Evolutionary conservation across 495 filamentous ascomycete species (phyloP).

Genomic region (Neurospora sp.): DNA sequence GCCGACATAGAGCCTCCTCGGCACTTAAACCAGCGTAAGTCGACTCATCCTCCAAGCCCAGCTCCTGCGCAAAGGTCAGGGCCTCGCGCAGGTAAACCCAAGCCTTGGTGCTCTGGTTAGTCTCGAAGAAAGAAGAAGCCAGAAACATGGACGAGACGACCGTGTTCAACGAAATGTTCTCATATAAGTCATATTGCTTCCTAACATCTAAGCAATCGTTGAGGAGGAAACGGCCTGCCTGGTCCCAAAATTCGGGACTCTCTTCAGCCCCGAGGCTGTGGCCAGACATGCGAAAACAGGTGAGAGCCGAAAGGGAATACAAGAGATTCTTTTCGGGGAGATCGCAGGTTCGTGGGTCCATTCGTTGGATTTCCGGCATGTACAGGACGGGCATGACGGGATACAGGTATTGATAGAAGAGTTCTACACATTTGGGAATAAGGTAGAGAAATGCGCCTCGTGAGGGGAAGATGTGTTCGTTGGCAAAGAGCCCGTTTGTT

Average conservation of each 20-base stretch:
- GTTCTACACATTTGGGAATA: slow-evolving; percentile 24
- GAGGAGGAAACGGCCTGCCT: slow-evolving; percentile 24
- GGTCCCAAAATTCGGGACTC: slow-evolving; percentile 20
- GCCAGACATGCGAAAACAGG: slow-evolving; percentile 27
- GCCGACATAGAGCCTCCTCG: slow-evolving; percentile 41
- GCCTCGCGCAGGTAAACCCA: slow-evolving; percentile 59
- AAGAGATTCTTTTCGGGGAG: slow-evolving; percentile 23
- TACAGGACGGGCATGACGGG: slow-evolving; percentile 29
- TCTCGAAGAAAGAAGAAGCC: slow-evolving; percentile 26
- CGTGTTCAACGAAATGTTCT: slow-evolving; percentile 20
- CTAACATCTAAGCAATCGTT: slow-evolving; percentile 23
- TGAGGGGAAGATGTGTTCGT: slow-evolving; percentile 18
- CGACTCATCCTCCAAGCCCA: slow-evolving; percentile 49
- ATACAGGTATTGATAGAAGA: slow-evolving; percentile 28
- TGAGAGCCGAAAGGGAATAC: slow-evolving; percentile 27
- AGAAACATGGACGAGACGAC: slow-evolving; percentile 28
- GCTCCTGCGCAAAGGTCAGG: slow-evolving; percentile 45
- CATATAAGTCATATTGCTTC: slow-evolving; percentile 25
- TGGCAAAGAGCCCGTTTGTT: slow-evolving; percentile 16
- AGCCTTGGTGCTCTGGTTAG: slow-evolving; percentile 25
- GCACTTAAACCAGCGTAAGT: slow-evolving; percentile 35
- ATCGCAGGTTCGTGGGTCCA: slow-evolving; percentile 12
- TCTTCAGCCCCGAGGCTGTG: slow-evolving; percentile 16
- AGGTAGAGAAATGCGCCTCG: slow-evolving; percentile 20
- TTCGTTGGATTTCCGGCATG: slow-evolving; percentile 20